Conservation (phyloP, 2,329 filamentous ascomycete genomes). For the Aspergillus felis region DNA sequence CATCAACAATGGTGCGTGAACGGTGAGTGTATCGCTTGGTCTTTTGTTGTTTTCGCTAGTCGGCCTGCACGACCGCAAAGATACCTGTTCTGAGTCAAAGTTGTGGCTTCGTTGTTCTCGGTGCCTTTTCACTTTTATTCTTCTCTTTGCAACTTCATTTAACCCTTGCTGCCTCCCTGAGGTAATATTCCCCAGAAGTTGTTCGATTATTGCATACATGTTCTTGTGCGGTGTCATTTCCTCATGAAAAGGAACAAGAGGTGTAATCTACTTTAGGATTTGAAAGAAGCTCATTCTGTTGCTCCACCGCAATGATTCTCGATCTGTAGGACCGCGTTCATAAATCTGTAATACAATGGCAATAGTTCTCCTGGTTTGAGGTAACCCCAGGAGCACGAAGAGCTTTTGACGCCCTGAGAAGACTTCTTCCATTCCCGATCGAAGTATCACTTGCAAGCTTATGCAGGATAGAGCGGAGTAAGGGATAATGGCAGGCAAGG, state of each 20-base stretch:
- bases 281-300: conserved; percentile 1
- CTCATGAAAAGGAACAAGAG: conserved; percentile 4
- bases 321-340: neutral
- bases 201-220: conserved; percentile 12
- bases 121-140: conserved; percentile 12
- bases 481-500: neutral
- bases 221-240: conserved; percentile 12
- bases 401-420: neutral
- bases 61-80: conserved; percentile 28
- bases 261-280: conserved; percentile 16
- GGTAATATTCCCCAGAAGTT: conserved; percentile 14
- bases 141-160: conserved; percentile 7
- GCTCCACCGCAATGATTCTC: neutral
- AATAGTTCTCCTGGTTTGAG: neutral
- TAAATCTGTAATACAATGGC: neutral
- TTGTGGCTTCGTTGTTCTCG: conserved; percentile 13
- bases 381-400: neutral
- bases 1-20: conserved; percentile 12
- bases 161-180: conserved; percentile 11
- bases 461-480: neutral
- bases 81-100: conserved; percentile 30
- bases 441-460: neutral
- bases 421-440: neutral
- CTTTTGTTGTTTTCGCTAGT: conserved; percentile 15
- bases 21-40: conserved; percentile 7